A percentile compares a stretch with the other conserved stretches of the same genome.
Conservation (phyloP, 805 yeast genomes). For the Ogataea salicorniae region DNA sequence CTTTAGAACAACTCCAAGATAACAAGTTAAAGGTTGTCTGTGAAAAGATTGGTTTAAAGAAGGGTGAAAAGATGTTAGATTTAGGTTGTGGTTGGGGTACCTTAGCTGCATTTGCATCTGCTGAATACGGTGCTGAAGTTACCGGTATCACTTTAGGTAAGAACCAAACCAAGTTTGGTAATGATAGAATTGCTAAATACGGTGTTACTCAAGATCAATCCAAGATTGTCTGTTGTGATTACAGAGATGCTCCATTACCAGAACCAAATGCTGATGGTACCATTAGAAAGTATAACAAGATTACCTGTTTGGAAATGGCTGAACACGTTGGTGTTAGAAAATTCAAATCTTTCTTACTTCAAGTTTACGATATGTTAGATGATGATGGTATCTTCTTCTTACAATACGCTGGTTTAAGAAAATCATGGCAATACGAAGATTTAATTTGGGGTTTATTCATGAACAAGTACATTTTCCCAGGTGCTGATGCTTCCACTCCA, state of each 20-base stretch:
- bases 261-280: conserved; percentile 35
- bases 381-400: conserved; percentile 86
- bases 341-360: conserved; percentile 66
- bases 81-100: conserved; percentile 98
- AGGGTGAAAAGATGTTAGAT: conserved; percentile 75
- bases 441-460: conserved; percentile 90
- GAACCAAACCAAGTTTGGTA: conserved; percentile 91
- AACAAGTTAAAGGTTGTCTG: conserved; percentile 84
- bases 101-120: conserved; percentile 76
- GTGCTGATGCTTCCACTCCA: conserved; percentile 96
- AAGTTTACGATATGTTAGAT: conserved; percentile 81
- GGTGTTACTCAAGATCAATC: conserved; percentile 69
- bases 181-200: conserved; percentile 57
- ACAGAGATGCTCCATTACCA: conserved; percentile 83
- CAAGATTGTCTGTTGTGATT: conserved; percentile 74
- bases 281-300: conserved; percentile 63
- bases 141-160: conserved; percentile 88
- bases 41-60: conserved; percentile 70
- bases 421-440: conserved; percentile 93
- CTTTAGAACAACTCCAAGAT: conserved; percentile 80
- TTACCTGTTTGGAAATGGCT: conserved; percentile 90
- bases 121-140: conserved; percentile 76
- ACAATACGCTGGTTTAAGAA: conserved; percentile 88
- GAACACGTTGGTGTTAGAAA: conserved; percentile 94
- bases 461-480: conserved; percentile 96